Evolutionary conservation across 148 eudicot genomes (phyloP), one percentile per base, ranked within the genome.

Genomic region (Nepenthes mirabilis): DNA sequence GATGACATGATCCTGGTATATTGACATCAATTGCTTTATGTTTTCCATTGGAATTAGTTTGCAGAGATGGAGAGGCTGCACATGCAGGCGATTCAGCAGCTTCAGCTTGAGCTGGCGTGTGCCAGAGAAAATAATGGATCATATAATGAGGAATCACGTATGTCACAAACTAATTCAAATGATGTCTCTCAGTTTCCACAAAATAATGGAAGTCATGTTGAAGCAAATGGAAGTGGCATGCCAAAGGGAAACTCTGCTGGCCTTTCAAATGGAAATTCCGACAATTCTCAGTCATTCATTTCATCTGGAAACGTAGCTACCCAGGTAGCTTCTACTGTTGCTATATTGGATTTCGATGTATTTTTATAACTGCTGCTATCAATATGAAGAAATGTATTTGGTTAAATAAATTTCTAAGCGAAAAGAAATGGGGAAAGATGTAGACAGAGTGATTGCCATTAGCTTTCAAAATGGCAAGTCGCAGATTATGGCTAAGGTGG

Each of bases 41-140:
- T 49, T 56, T 56, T 72, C 50, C 23, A 23, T 36, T 49, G 61
- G 65, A 2, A 62, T 60, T 79, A 94, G 99, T 89, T 79, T 76
- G 82, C 74, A 33, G 97, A 94, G 80, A 73, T 89, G 91, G 99
- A 88, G 71, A 86, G 96, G 72, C 62, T 85, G 73, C 94, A 88
- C 69, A n/a, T 80, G 65, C 95, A 78, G 69, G 68, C 84, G 13
- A 11, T 49, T 62, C 97, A 85, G 64, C 91, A 80, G 65, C 87
- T 84, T 68, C 95, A 87, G 77, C 77, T 75, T 74, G 91, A 91
- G 75, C 70, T 87, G 70, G 81, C 87, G 33, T 77, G 77, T 63
- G 72, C 64, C 37, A 86, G 83, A 75, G 89, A 81, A 53, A 87
- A 75, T 65, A 73, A 63, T 61, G 88, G 79, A 48, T 52, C 35